Evolutionary conservation across 2,329 filamentous ascomycete genomes (phyloP), one percentile per base, ranked within the genome.

Genomic region (Pezicula rhizophila): DNA sequence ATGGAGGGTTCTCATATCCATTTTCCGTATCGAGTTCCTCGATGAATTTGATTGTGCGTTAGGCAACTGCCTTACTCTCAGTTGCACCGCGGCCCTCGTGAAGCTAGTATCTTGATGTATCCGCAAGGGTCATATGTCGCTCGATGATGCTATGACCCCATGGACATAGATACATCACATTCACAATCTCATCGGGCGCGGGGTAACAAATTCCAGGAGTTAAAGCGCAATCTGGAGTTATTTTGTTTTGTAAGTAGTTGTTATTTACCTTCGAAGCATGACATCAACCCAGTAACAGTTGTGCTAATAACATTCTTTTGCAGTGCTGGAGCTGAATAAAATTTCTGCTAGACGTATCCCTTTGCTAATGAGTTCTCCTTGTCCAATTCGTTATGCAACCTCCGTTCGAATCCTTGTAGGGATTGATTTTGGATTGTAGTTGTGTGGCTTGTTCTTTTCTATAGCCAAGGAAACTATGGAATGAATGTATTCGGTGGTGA

Each of bases 131-230:
- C 18, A 46, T 33, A 33, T 46, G 37, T 31, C 45, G 45, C 10
- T 46, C 45, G 12, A 46, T 39, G 12, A 46, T 39, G 17, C 34
- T 46, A 41, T 46, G 45, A 6, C 46, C 46, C 46, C 38, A 43
- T 26, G 38, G n/a, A 11, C 15, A 20, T 28, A 14, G 39, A 11
- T 48, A 42, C 17, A 43, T 11, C 38, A 28, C 40, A 20, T 43
- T 37, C 18, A 26, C 18, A 14, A 33, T 44, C 7, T 26, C 17
- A 14, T 44, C 42, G 7, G 20, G n/a, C 18, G 42, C 18, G 42
- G 42, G 18, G 33, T 44, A 14, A 44, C 42, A 14, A 44, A 44
- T 31, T 44, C 42, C 5, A 23, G 4, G 6, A 44, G n/a, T 6
- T 44, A 23, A 14, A 44, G 20, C 7, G 42, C 33, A 23, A 26